Evolutionary conservation across 2,329 filamentous ascomycete genomes (phyloP).

Genomic region (Fusarium sp.): DNA sequence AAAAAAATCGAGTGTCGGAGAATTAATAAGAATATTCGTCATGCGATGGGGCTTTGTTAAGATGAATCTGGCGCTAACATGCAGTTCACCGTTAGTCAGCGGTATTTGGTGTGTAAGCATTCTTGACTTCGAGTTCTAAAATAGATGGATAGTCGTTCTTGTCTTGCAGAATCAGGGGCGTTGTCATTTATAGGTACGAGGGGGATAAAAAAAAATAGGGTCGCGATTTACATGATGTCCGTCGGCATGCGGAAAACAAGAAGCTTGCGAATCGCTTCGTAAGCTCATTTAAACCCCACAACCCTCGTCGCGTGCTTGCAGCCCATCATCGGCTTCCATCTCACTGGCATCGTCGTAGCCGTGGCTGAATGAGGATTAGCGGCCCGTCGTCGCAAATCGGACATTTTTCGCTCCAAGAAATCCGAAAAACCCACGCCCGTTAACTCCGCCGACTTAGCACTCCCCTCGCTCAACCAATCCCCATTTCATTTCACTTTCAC

Average conservation of each 20-base stretch:
- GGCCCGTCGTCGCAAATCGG: conserved; percentile 33
- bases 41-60: conserved; percentile 26
- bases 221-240: not conserved
- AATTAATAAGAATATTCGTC: conserved; percentile 29
- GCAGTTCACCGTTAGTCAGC: conserved; percentile 20
- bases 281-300: conserved; percentile 7
- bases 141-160: not conserved
- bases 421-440: conserved; percentile 36
- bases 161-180: not conserved
- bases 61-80: conserved; percentile 24
- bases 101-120: conserved; percentile 31
- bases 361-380: conserved; percentile 25
- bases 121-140: conserved; percentile 18
- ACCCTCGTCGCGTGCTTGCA: not conserved
- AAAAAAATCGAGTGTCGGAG: not conserved
- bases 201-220: not conserved
- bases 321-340: conserved; percentile 9
- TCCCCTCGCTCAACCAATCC: conserved; percentile 22
- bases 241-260: not conserved
- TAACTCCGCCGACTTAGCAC: conserved; percentile 32
- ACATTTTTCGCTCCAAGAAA: conserved; percentile 37
- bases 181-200: not conserved
- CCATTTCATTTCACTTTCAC: conserved; percentile 18
- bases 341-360: conserved; percentile 10
- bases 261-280: conserved; percentile 3